phyloP scores from a whole-genome alignment of 805 yeast genomes.

The Spathaspora boniae region DNA sequence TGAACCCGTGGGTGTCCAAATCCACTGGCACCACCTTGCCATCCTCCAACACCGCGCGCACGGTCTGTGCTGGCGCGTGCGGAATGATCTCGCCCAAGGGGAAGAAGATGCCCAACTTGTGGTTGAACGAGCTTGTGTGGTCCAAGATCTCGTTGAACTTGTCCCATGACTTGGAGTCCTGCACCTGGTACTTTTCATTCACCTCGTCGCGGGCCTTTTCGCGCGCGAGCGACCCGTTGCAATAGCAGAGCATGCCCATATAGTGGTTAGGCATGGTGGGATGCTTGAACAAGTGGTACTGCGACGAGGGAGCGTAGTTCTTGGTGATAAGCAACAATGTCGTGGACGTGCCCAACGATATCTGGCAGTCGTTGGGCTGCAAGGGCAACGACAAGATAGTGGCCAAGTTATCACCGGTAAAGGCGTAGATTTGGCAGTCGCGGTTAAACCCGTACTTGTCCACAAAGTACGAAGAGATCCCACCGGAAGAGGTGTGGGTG shows the following conservation, averaged over 20 bases:
- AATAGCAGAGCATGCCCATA: conserved; percentile 95
- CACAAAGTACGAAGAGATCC: conserved; percentile 57
- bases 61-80: conserved; percentile 62
- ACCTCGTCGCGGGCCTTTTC: conserved; percentile 67
- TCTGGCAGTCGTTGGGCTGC: conserved; percentile 67
- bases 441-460: conserved; percentile 59
- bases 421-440: conserved; percentile 62
- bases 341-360: conserved; percentile 90
- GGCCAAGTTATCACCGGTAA: conserved; percentile 91
- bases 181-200: conserved; percentile 40
- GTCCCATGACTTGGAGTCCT: conserved; percentile 49
- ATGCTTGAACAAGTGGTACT: conserved; percentile 82
- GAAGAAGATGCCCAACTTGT: conserved; percentile 73
- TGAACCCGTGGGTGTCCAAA: conserved; percentile 31
- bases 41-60: conserved; percentile 44
- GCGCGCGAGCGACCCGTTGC: conserved; percentile 86
- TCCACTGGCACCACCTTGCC: conserved; percentile 21
- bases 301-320: conserved; percentile 70
- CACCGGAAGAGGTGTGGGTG: conserved; percentile 48
- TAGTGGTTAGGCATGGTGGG: conserved; percentile 73
- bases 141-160: conserved; percentile 56
- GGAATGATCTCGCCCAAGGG: conserved; percentile 93
- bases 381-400: conserved; percentile 82
- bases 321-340: conserved; percentile 81
- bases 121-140: conserved; percentile 28